Evolutionary conservation across 179 eudicot genomes (phyloP).

Genomic region (Pouteria campechiana): DNA sequence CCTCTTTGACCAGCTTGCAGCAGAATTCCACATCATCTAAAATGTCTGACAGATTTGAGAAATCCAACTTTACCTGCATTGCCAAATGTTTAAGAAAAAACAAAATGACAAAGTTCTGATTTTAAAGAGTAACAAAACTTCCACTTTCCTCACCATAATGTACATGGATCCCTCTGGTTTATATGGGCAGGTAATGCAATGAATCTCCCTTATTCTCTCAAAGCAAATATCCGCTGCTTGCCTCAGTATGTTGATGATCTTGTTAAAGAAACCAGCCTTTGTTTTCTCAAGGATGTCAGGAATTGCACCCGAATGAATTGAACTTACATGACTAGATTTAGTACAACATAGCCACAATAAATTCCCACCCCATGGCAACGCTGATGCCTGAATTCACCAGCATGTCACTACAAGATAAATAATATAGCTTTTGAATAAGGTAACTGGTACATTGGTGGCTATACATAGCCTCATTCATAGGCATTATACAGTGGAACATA

Average conservation of each 20-base stretch:
- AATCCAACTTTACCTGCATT: constrained; percentile 17
- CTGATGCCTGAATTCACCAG: too few relatives aligned
- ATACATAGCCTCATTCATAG: too few relatives aligned
- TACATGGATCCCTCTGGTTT: constrained; percentile 20
- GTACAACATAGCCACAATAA: too few relatives aligned
- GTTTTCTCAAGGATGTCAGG: constrained; percentile 31
- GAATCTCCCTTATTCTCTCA: constrained; percentile 10
- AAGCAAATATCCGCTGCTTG: constrained; percentile 13
- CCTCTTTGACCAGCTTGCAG: constrained; percentile 27
- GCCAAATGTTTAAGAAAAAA: background rate
- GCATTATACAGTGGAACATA: too few relatives aligned
- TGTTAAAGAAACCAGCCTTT: constrained; percentile 12
- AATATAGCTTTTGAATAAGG: too few relatives aligned
- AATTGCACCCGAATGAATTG: constrained; percentile 48
- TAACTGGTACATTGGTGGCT: too few relatives aligned
- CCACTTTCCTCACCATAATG: constrained; percentile 4
- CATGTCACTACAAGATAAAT: too few relatives aligned
- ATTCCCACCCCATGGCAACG: too few relatives aligned
- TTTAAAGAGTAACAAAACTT: background rate
- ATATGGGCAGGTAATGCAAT: constrained; percentile 15
- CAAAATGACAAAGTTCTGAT: background rate
- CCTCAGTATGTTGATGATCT: constrained; percentile 1
- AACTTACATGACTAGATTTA: too few relatives aligned
- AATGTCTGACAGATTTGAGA: constrained; percentile 18
- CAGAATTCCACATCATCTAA: constrained; percentile 33